Base-by-base conservation (phyloP, 2,329 filamentous ascomycete species). In the Talaromyces marneffei region DNA sequence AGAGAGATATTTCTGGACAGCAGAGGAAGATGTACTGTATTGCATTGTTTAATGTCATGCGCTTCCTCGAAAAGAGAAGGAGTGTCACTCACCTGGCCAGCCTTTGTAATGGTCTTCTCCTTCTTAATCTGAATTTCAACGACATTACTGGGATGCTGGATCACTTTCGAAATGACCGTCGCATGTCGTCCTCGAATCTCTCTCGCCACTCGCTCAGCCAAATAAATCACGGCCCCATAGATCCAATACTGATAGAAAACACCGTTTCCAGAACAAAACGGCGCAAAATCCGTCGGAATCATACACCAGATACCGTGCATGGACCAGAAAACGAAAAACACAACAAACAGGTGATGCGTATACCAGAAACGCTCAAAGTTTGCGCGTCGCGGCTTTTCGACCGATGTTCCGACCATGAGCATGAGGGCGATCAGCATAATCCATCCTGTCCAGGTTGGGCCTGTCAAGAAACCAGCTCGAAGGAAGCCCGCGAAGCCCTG, bases 301-400 rank as follows among this genome's bases (percentile, higher is more conserved):
- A 94, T 93, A 77, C 91, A 93, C 79, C 92, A 94, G 27, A 89
- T 88, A 62, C 90, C 91, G 75, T 95, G 91, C 69, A 93, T 84
- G n/a, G 90, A 87, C 90, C 90, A 94, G 81, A 94, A 92, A 67
- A 93, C 81, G 79, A 94, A 94, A 82, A 94, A 94, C 65, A 93
- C 71, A 75, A 93, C 85, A 74, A 94, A 94, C 73, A 94, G 84
- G 78, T 94, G 91, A 76, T 95, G 90, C 1, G 88, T 91, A 75
- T 92, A 92, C 90, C 91, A 95, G 81, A 94, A 95, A 27, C 90
- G 88, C 75, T 93, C 90, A 73, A 91, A 93, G 78, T 94, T 92
- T 64, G 88, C 87, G 59, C 90, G 85, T 56, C 90, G 84, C 9
- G 86, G 85, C 79, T 90, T 90, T 77, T 93, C 90, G 14, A 89